Evolutionary conservation across 2,329 filamentous ascomycete genomes (phyloP).

Genomic region (Penicillium digitatum): DNA sequence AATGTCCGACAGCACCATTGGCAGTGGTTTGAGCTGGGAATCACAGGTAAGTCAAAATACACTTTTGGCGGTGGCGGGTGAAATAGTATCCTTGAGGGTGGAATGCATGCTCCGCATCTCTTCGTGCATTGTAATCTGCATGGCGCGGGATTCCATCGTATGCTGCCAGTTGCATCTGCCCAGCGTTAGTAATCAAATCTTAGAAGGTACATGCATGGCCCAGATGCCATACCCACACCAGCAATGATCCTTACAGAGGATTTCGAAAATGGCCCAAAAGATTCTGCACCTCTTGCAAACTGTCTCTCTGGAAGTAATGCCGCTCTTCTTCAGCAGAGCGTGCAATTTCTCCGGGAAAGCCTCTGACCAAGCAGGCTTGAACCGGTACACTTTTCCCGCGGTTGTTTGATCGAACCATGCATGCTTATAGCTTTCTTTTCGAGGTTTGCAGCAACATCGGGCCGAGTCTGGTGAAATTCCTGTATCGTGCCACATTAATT

Average conservation of each 20-base stretch:
- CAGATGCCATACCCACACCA: neutral
- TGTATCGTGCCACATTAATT: constrained; percentile 3
- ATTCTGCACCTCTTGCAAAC: neutral
- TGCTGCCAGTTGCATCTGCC: neutral
- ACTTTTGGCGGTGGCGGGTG: neutral
- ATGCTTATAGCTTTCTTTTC: neutral
- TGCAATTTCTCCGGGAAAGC: neutral
- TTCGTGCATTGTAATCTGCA: neutral
- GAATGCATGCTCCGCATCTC: neutral
- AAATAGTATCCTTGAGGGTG: neutral
- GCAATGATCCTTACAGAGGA: neutral
- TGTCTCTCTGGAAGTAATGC: neutral
- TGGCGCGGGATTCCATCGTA: neutral
- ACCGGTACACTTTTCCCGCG: neutral
- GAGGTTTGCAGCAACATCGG: neutral
- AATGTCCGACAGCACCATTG: neutral
- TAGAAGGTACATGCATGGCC: too few relatives aligned
- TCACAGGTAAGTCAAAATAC: neutral
- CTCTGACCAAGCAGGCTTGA: neutral
- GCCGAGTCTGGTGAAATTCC: neutral
- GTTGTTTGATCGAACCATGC: neutral
- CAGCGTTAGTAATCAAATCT: neutral
- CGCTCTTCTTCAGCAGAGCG: neutral
- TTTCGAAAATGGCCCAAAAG: neutral
- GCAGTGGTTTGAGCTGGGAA: neutral